Evolutionary conservation across 306 rosid genomes (phyloP).

Genomic region (Morella rubra): DNA sequence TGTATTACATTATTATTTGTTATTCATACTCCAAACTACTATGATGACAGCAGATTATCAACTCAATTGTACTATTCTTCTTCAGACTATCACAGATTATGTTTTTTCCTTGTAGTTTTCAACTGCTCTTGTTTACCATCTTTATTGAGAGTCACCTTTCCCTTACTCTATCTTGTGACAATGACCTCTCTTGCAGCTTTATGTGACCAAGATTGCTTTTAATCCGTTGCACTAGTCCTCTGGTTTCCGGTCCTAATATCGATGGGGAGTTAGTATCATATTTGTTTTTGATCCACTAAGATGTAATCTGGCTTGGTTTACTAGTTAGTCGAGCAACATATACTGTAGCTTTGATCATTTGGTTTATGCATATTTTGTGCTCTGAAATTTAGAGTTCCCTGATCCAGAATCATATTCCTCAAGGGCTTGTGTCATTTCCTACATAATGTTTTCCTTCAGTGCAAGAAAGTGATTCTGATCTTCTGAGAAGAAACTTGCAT

Average conservation of each 20-base stretch:
- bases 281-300: not conserved
- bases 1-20: constrained; percentile 4
- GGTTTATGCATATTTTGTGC: not conserved
- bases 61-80: not conserved
- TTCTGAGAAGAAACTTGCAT: not conserved
- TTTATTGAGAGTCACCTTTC: not conserved
- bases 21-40: not conserved
- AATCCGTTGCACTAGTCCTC: not conserved
- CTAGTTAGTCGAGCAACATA: not conserved
- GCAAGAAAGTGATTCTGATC: not conserved
- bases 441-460: not conserved
- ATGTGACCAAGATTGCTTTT: not conserved
- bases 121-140: not conserved
- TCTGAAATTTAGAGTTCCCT: not conserved
- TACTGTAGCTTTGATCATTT: not conserved
- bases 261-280: not conserved
- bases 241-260: not conserved
- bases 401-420: constrained; percentile 5
- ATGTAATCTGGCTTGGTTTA: not conserved
- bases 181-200: not conserved
- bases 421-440: not conserved
- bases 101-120: not conserved
- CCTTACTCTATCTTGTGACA: not conserved
- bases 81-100: not conserved
- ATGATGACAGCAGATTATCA: not conserved